Base-by-base conservation (phyloP, 306 rosid genomes). In the Cyclanthera cordifolia region DNA sequence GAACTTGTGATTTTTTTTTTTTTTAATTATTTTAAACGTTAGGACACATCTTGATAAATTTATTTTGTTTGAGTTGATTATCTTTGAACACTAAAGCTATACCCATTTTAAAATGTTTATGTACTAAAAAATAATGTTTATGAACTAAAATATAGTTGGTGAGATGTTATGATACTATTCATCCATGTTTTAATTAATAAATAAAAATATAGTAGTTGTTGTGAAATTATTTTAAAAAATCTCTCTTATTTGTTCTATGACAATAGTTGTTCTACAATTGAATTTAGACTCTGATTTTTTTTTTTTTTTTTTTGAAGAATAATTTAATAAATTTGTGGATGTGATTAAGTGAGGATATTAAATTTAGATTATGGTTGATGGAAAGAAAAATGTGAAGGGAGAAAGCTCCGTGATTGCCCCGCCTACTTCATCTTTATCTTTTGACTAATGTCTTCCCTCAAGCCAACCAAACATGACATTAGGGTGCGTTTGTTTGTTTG, bases 381-480 rank as follows among this genome's bases (percentile, higher is more conserved):
- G 16, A 21, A 2, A 52, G 6, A 27, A 5, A 55, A 56, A 14
- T 12, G 45, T 28, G 66, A 15, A 15, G 47, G 13, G 48, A 10
- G 14, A 58, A 58, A 58, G 65, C 14, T 58, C 65, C 65, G 24
- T 58, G 45, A 32, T 30, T 59, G 32, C 47, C 14, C 46, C 24
- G 37, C 66, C 66, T 59, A 59, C 66, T 59, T n/a, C 24, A 59
- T 59, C 17, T 59, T 47, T n/a, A 32, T 59, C 46, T 32, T 59
- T 59, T 59, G 66, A 59, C 66, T n/a, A 30, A 30, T 9, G 2
- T 43, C 23, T 5, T 57, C 16, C 20, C 45, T n/a, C n/a, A n/a
- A n/a, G n/a, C n/a, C 19, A 9, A 4, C 61, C n/a, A 14, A 32
- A 51, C 0, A 8, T 5, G 20, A 17, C 55, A 53, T 53, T 53